Percentiles rank a stretch among this genome's conserved stretches.
Conservation (phyloP, 192 early-diverging fungal genomes). For the Endogone sp. region DNA sequence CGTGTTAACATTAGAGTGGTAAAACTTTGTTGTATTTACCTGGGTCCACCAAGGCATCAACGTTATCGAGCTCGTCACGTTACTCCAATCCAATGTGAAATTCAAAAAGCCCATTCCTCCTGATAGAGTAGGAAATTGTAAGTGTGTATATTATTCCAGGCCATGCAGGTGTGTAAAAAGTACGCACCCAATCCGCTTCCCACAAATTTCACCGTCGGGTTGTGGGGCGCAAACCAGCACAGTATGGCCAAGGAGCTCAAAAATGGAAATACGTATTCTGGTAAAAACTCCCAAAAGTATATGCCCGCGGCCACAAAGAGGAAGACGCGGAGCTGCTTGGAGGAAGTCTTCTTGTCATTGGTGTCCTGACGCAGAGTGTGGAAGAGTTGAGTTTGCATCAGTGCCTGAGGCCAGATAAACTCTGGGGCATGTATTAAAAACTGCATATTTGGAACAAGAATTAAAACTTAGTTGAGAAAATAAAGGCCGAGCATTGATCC, state of each 20-base stretch:
- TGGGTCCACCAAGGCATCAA: no score
- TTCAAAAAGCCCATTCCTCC: background rate
- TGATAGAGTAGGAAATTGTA: no score
- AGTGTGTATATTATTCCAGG: no score
- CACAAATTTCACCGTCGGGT: no score
- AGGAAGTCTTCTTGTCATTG: conserved; percentile 17
- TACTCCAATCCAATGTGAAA: conserved; percentile 11
- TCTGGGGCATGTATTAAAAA: conserved; percentile 38
- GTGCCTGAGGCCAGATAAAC: conserved; percentile 35
- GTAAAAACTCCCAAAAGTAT: conserved; percentile 40
- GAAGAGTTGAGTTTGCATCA: conserved; percentile 35
- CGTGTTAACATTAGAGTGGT: no score
- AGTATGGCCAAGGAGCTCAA: conserved; percentile 21
- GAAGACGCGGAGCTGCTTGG: conserved; percentile 31
- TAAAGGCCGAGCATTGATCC: no score
- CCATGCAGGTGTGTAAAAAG: no score
- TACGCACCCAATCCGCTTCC: no score
- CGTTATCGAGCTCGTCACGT: no score
- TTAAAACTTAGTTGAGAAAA: no score
- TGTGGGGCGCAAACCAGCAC: conserved; percentile 22
- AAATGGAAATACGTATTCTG: conserved; percentile 34
- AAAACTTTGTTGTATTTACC: no score
- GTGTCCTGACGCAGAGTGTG: conserved; percentile 31
- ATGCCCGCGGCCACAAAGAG: conserved; percentile 29
- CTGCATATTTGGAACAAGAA: conserved; percentile 25